Evolutionary conservation across 108 stramenopile species (phyloP).

Genomic region (Cylindrotheca closterium): DNA sequence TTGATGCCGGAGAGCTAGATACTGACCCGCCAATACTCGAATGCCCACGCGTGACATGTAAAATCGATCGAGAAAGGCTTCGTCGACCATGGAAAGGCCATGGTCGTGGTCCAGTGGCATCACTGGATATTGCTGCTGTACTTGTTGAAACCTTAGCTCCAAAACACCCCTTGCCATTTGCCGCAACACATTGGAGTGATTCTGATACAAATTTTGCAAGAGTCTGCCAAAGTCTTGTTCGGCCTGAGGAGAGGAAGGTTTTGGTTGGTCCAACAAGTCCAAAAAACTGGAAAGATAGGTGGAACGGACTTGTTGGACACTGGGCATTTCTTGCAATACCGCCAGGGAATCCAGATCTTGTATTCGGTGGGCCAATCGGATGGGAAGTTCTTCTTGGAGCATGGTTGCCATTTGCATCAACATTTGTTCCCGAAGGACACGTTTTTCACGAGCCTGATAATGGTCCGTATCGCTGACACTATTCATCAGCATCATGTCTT

Average conservation of each 20-base stretch:
- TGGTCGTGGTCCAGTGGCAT: conserved; percentile 9
- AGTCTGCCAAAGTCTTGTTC: conserved; percentile 62
- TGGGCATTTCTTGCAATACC: conserved; percentile 40
- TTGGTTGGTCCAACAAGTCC: conserved; percentile 41
- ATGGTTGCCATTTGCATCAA: conserved; percentile 64
- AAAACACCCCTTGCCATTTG: conserved; percentile 86
- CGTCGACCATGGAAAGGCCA: conserved; percentile 21
- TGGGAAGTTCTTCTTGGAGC: conserved; percentile 73
- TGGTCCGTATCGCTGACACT: background rate
- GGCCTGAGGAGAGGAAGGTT: conserved; percentile 21
- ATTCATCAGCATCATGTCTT: conserved; percentile 52
- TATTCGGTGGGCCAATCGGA: conserved; percentile 85
- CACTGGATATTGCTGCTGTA: background rate
- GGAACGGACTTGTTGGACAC: conserved; percentile 50
- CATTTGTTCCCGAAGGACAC: conserved; percentile 13
- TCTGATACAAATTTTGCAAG: conserved; percentile 60
- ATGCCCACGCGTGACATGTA: conserved; percentile 86
- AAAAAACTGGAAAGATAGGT: conserved; percentile 69
- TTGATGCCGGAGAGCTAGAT: conserved; percentile 55
- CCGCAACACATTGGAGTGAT: conserved; percentile 71
- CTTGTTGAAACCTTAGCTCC: conserved; percentile 43
- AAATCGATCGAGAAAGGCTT: conserved; percentile 86
- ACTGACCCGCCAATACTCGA: conserved; percentile 89
- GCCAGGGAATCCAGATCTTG: conserved; percentile 67
- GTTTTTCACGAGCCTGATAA: conserved; percentile 4